Evolutionary conservation across 768 basidiomycete genomes (phyloP).

Genomic region (Lepiota brunneoincarnata): DNA sequence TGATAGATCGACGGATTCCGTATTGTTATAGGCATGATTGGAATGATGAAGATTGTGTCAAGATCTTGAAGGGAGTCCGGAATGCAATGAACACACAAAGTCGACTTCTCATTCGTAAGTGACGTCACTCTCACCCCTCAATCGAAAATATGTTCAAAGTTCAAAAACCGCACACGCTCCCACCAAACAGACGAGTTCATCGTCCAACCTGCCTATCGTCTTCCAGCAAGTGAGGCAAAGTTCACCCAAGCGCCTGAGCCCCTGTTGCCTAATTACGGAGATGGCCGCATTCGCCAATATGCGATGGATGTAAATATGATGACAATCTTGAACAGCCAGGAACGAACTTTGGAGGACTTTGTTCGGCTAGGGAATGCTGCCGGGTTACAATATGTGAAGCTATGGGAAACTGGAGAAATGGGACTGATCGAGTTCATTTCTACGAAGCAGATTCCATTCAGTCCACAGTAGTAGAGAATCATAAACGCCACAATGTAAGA

Average conservation of each 20-base stretch:
- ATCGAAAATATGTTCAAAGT: neutral
- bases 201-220: slow-evolving; percentile 25
- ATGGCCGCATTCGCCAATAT: slow-evolving; percentile 37
- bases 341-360: slow-evolving; percentile 40
- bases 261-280: slow-evolving; percentile 46
- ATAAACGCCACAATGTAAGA: no score
- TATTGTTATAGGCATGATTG: slow-evolving; percentile 36
- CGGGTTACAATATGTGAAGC: slow-evolving; percentile 28
- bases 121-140: neutral
- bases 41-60: slow-evolving; percentile 32
- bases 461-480: no score
- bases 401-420: slow-evolving; percentile 30
- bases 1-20: neutral
- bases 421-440: slow-evolving; percentile 25
- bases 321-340: slow-evolving; percentile 36
- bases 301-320: slow-evolving; percentile 48
- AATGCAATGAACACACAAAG: slow-evolving; percentile 32
- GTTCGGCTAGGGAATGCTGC: slow-evolving; percentile 29
- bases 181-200: slow-evolving; percentile 32
- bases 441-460: neutral
- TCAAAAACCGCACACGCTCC: no score
- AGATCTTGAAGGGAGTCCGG: slow-evolving; percentile 33
- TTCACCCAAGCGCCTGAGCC: slow-evolving; percentile 37
- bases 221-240: neutral
- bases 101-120: slow-evolving; percentile 36